Conservation (phyloP, 768 basidiomycete genomes). For the Suillus hirtellus region DNA sequence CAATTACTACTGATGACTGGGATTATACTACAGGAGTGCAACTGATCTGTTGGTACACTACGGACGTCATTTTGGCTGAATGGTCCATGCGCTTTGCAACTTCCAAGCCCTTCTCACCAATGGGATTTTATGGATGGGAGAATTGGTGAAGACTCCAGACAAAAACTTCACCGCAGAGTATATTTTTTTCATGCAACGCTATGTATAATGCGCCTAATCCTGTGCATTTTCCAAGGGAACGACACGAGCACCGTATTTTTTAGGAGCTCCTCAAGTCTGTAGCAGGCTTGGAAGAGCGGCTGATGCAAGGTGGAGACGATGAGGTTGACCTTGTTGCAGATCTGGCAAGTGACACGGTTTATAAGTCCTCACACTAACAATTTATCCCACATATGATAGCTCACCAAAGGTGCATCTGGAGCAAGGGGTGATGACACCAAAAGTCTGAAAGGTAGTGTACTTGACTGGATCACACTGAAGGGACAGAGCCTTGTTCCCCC, state of each 20-base stretch:
- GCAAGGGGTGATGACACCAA: slow-evolving; percentile 19
- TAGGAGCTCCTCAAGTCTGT: slow-evolving; percentile 15
- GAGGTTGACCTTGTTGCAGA: slow-evolving; percentile 20
- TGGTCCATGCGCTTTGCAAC: slow-evolving; percentile 23
- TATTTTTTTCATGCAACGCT: neutral
- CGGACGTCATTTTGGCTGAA: slow-evolving; percentile 24
- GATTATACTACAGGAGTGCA: slow-evolving; percentile 1
- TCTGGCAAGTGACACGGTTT: slow-evolving; percentile 12
- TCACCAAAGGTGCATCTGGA: slow-evolving; percentile 25
- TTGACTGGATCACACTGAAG: slow-evolving; percentile 25
- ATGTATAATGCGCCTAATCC: neutral
- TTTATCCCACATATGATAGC: slow-evolving; percentile 10
- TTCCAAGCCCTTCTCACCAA: slow-evolving; percentile 22
- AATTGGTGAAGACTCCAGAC: slow-evolving; percentile 8
- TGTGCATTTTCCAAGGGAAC: slow-evolving; percentile 13
- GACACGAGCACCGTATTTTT: slow-evolving; percentile 17
- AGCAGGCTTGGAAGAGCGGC: slow-evolving; percentile 18
- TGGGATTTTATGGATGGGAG: slow-evolving; percentile 14
- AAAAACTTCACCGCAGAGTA: slow-evolving; percentile 3
- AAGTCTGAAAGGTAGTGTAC: slow-evolving; percentile 20
- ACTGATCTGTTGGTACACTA: slow-evolving; percentile 24
- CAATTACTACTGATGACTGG: neutral
- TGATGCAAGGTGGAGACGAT: slow-evolving; percentile 17
- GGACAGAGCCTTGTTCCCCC: slow-evolving; percentile 16
- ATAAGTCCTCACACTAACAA: no score